Percentiles rank a stretch among this genome's conserved stretches.
Evolutionary conservation across 2,329 filamentous ascomycete genomes (phyloP).

Genomic region (Drechslerella dactyloides): DNA sequence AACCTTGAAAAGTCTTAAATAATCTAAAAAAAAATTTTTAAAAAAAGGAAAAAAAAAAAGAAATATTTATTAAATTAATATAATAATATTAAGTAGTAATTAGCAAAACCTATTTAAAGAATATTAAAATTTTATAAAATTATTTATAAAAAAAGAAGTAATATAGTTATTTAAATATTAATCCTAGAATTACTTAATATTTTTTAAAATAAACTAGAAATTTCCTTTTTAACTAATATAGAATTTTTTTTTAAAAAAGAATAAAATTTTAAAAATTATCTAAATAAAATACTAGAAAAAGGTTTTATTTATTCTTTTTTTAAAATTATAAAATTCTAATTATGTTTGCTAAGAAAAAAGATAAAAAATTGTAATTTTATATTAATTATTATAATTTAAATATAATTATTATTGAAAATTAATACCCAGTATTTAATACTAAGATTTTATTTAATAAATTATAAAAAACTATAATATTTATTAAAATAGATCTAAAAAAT

Average conservation of each 20-base stretch:
- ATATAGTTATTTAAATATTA: slow-evolving; percentile 17
- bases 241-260: slow-evolving; percentile 1
- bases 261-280: too few relatives aligned
- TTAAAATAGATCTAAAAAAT: background rate
- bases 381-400: slow-evolving; percentile 11
- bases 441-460: background rate
- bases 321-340: background rate
- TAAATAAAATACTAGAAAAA: too few relatives aligned
- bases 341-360: slow-evolving; percentile 5
- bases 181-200: slow-evolving; percentile 11
- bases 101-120: slow-evolving; percentile 8
- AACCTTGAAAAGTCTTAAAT: slow-evolving; percentile 15
- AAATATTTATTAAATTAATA: slow-evolving; percentile 13
- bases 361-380: background rate
- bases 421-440: slow-evolving; percentile 4
- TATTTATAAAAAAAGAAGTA: slow-evolving; percentile 8
- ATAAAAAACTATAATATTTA: background rate
- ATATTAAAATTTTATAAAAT: slow-evolving; percentile 21
- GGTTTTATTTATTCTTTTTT: slow-evolving; percentile 13
- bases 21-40: slow-evolving; percentile 4
- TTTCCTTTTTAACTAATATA: background rate
- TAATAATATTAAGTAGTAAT: slow-evolving; percentile 8
- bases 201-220: slow-evolving; percentile 4
- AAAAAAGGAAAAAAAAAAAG: too few relatives aligned
- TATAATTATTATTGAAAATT: slow-evolving; percentile 5